phyloP scores from a whole-genome alignment of 331 rosid genomes.

The Acacia concinna region DNA sequence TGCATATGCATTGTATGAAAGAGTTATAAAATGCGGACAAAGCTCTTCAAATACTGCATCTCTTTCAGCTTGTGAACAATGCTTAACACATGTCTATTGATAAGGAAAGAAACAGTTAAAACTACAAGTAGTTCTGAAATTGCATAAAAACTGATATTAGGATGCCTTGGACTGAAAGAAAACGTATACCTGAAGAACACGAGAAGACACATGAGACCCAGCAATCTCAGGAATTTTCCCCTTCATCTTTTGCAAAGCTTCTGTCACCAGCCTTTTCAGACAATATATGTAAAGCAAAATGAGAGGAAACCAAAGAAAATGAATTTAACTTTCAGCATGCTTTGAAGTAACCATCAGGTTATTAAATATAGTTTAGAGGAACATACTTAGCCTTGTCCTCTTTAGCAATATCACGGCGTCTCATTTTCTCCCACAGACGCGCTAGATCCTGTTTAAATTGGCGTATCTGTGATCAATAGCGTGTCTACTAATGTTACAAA shows the following conservation, averaged over 20 bases:
- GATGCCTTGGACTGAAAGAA: neutral
- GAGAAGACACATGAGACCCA: conserved; percentile 87
- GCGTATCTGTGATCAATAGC: neutral
- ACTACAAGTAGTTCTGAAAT: conserved; percentile 1
- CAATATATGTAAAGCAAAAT: conserved; percentile 7
- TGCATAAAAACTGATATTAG: neutral
- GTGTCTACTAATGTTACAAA: neutral
- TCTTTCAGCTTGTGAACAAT: conserved; percentile 77
- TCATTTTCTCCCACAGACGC: conserved; percentile 91
- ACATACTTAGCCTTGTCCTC: conserved; percentile 85
- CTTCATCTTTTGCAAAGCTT: conserved; percentile 88
- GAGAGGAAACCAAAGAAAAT: neutral
- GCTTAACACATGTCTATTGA: conserved; percentile 80
- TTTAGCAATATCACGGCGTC: conserved; percentile 70
- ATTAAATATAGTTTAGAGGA: neutral
- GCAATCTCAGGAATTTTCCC: conserved; percentile 93
- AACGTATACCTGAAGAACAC: conserved; percentile 80
- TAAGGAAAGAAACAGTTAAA: conserved; percentile 29
- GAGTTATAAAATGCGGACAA: conserved; percentile 74
- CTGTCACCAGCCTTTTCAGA: conserved; percentile 65
- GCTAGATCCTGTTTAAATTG: conserved; percentile 68
- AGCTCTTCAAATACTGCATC: conserved; percentile 88
- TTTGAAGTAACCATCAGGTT: neutral
- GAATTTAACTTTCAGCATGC: neutral
- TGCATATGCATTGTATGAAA: conserved; percentile 71